A percentile compares a stretch with the other conserved stretches of the same genome.
Evolutionary conservation across 345 rosid species (phyloP).

Genomic region (Lepidium aucheri): DNA sequence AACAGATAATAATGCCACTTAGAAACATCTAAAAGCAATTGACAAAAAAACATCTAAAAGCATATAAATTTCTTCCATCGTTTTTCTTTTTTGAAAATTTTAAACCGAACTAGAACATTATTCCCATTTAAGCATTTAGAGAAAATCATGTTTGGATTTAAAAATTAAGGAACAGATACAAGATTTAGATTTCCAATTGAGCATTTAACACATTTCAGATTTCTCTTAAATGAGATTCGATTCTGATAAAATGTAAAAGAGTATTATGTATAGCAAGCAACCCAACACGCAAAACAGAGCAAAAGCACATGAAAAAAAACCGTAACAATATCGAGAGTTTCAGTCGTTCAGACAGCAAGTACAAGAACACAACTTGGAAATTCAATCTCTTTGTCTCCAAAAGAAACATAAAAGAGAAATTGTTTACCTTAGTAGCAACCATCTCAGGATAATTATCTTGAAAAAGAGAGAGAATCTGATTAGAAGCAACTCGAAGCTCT

Average conservation of each 20-base stretch:
- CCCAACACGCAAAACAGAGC: conserved; percentile 26
- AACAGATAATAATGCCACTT: conserved; percentile 9
- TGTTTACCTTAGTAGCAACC: conserved; percentile 95
- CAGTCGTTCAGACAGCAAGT: conserved; percentile 8
- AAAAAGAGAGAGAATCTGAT: conserved; percentile 81
- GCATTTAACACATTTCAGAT: conserved; percentile 7
- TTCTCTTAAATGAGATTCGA: background rate
- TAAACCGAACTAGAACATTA: background rate
- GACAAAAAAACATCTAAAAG: conserved; percentile 9
- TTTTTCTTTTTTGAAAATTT: conserved; percentile 1
- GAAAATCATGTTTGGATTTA: background rate
- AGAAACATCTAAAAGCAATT: conserved; percentile 15
- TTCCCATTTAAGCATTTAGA: background rate
- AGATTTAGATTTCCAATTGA: background rate
- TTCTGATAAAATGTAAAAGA: conserved; percentile 1
- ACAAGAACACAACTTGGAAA: conserved; percentile 7
- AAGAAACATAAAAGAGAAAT: background rate
- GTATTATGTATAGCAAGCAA: conserved; percentile 17
- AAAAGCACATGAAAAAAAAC: conserved; percentile 11
- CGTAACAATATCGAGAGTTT: background rate
- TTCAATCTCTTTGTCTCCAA: background rate
- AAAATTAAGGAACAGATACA: background rate
- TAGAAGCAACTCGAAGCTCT: conserved; percentile 86
- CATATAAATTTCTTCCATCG: background rate
- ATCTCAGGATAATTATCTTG: conserved; percentile 98